phyloP scores from a whole-genome alignment of 2,329 filamentous ascomycete species.

The Ophiostoma sp. region DNA sequence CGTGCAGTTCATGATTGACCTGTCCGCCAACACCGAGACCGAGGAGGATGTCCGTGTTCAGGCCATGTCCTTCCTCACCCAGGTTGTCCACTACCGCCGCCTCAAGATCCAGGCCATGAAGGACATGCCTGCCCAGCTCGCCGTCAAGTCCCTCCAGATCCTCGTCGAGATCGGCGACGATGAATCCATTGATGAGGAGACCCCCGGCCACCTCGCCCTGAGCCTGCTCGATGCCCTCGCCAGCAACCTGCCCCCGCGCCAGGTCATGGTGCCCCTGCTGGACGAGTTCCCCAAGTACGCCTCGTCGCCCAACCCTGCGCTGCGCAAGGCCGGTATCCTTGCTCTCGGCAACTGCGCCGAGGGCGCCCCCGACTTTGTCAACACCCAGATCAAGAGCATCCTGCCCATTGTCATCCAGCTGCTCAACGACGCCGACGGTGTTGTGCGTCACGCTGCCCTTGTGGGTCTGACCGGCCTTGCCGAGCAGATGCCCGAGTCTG shows the following conservation, averaged over 20 bases:
- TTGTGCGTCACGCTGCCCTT: constrained; percentile 80
- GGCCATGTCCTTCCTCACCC: constrained; percentile 88
- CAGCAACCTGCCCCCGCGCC: constrained; percentile 80
- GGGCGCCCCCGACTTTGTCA: constrained; percentile 94
- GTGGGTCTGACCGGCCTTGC: constrained; percentile 84
- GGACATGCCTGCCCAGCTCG: constrained; percentile 77
- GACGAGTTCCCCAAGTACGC: constrained; percentile 81
- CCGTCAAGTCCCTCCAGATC: constrained; percentile 80
- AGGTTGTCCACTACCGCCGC: constrained; percentile 84
- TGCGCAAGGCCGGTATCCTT: constrained; percentile 84
- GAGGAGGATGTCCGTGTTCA: constrained; percentile 85
- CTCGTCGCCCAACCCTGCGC: constrained; percentile 64
- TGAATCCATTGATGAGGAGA: constrained; percentile 76
- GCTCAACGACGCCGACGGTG: constrained; percentile 74
- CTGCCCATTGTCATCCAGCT: constrained; percentile 79
- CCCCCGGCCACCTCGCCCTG: constrained; percentile 77
- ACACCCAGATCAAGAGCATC: constrained; percentile 80
- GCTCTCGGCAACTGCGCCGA: constrained; percentile 91
- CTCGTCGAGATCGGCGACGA: constrained; percentile 81
- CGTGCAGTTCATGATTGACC: constrained; percentile 86
- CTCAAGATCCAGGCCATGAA: constrained; percentile 91
- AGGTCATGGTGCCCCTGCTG: constrained; percentile 88
- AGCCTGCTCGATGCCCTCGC: constrained; percentile 85
- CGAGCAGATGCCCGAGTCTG: constrained; percentile 87
- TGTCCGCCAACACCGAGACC: constrained; percentile 68